Conservation (phyloP, 2,329 filamentous ascomycete species). For the Apiospora pterosperma region DNA sequence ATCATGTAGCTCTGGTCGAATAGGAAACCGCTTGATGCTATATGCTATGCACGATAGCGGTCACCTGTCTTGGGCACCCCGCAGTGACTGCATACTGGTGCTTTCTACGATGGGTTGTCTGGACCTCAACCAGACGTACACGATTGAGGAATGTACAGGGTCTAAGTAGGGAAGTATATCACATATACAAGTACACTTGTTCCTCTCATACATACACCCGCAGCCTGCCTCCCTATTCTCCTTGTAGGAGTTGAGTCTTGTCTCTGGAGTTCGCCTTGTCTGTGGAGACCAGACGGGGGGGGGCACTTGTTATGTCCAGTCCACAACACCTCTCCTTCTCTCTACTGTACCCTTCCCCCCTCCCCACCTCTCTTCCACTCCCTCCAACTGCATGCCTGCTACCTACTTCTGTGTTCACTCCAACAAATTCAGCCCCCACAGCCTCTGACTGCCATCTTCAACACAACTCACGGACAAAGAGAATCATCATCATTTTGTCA, state of each 20-base stretch:
- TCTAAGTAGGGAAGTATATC: neutral
- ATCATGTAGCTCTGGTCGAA: neutral
- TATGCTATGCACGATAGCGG: slow-evolving; percentile 1
- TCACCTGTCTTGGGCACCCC: neutral
- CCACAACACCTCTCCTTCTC: neutral
- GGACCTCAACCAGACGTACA: neutral
- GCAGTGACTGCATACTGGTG: neutral
- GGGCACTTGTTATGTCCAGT: neutral
- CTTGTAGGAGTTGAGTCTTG: neutral
- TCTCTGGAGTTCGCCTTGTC: neutral
- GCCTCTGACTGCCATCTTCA: neutral
- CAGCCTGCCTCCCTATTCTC: neutral
- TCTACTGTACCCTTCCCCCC: neutral
- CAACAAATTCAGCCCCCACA: neutral
- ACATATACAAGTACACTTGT: neutral
- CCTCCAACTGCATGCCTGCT: neutral
- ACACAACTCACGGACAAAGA: neutral
- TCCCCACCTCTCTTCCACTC: neutral
- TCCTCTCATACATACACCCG: neutral
- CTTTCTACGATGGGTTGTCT: neutral
- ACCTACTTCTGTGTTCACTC: neutral
- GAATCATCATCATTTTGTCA: neutral
- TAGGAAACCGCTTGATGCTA: neutral
- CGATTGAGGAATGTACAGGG: neutral
- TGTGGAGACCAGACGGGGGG: neutral